A percentile compares a stretch with the other conserved stretches of the same genome.
Conservation (phyloP, 768 basidiomycete species). For the Obba rivulosa region DNA sequence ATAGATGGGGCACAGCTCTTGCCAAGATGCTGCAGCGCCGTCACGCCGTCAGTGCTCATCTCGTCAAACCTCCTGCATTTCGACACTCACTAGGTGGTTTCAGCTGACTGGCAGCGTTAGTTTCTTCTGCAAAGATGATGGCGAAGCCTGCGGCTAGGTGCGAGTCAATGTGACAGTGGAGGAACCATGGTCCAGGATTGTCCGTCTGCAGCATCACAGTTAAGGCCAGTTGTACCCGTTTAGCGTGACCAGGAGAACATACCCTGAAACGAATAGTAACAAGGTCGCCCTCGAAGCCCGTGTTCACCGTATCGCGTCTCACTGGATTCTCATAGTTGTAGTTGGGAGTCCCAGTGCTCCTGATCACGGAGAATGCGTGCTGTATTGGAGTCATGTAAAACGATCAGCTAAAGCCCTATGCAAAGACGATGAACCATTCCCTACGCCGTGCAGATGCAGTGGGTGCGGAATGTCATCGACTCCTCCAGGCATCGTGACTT, state of each 20-base stretch:
- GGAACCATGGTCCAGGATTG: conserved; percentile 15
- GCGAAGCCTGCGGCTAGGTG: conserved; percentile 11
- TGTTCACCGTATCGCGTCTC: conserved; percentile 31
- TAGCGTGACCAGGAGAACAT: no score
- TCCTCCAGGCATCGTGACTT: conserved; percentile 42
- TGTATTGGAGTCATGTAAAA: conserved; percentile 10
- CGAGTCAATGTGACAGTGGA: conserved; percentile 16
- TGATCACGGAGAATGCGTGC: conserved; percentile 42
- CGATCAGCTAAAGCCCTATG: background rate
- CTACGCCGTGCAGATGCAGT: conserved; percentile 11
- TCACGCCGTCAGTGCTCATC: background rate
- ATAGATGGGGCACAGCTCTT: conserved; percentile 7
- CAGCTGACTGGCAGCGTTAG: background rate
- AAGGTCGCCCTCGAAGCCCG: conserved; percentile 29
- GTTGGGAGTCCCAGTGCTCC: conserved; percentile 31
- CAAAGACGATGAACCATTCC: background rate
- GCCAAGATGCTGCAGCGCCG: background rate
- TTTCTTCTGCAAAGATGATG: conserved; percentile 13
- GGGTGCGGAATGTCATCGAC: conserved; percentile 5
- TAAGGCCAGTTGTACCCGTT: background rate
- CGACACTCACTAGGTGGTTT: conserved; percentile 10
- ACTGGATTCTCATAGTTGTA: conserved; percentile 52
- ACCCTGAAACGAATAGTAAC: conserved; percentile 41
- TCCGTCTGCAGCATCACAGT: conserved; percentile 4
- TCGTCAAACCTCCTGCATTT: background rate